Evolutionary conservation across 1,139 yeast genomes (phyloP), one percentile per base, ranked within the genome.

Genomic region (Chernovozyma aurita): DNA sequence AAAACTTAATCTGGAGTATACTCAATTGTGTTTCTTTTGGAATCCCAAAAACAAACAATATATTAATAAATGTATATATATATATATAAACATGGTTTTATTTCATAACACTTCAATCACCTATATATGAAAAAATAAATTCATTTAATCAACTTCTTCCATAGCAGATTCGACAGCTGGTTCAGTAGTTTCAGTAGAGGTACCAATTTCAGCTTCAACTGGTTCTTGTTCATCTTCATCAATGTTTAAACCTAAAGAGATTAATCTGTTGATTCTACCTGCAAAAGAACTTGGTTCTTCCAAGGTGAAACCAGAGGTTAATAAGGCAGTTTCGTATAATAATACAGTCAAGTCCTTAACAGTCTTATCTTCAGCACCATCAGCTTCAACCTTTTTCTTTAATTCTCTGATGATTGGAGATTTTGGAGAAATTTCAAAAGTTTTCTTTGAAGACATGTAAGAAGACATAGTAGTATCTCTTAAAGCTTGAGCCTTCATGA

Each of bases 401-500:
- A 94, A 85, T 73, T 92, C 98, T 73, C 74, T 82, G 68, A 94
- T 92, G 65, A 92, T 92, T 49, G 95, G 71, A 52, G 97, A 90
- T 68, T 79, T 84, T 73, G 99, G 97, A 60, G 97, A 92, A 57
- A 92, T 88, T 78, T 94, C 99, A 60, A 92, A 87, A 57, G 94
- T 92, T 84, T 92, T 92, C 88, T 94, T 94, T 41, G 98, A 92
- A 33, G 98, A 85, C 99, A 92, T 94, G 94, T 92, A 92, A 46
- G 96, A 81, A 35, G 97, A 88, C 98, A 94, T 92, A 55, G 95
- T 80, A 55, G 95, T 85, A 70, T 92, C 98, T 77, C 98, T 90
- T 59, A 92, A 79, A 57, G 99, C 98, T 78, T 92, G 99, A 47
- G 98, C 98, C 80, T 92, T 92, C 99, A 92, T 94, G 78, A 92